Conservation (phyloP, 257 asterid species). For the Asclepias syriaca region DNA sequence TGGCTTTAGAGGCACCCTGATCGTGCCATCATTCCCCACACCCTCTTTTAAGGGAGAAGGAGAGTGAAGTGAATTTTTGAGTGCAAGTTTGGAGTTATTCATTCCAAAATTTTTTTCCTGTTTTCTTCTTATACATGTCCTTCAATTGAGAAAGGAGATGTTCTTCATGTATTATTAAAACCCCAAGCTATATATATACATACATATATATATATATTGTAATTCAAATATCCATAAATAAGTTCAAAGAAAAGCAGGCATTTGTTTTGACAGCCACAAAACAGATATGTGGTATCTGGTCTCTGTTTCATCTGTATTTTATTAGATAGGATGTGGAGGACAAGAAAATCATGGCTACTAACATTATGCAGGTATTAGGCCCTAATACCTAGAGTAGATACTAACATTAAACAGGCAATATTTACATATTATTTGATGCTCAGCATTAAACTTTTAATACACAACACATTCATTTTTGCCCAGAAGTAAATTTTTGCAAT, state of each 20-base stretch:
- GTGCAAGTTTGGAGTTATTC: background rate
- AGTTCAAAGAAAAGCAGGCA: background rate
- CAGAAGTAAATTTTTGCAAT: background rate
- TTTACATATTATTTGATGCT: background rate
- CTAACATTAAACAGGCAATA: background rate
- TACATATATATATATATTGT: background rate
- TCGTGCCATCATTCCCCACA: conserved; percentile 1
- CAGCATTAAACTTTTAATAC: background rate
- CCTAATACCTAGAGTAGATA: background rate
- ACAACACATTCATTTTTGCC: background rate
- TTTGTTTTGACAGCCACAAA: background rate
- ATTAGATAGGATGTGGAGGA: background rate
- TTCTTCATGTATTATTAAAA: background rate
- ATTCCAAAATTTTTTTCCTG: background rate
- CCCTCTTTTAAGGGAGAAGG: background rate
- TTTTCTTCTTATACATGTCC: background rate
- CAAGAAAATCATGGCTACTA: background rate
- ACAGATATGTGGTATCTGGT: background rate
- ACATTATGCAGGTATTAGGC: no score
- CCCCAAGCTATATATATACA: background rate
- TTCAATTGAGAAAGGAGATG: background rate
- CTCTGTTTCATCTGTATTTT: background rate
- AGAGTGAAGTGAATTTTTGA: conserved; percentile 1
- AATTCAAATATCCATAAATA: background rate
- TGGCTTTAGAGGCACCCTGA: background rate